Percentiles rank a stretch among this genome's conserved stretches.
phyloP scores from a whole-genome alignment of 2,329 filamentous ascomycete species.

The Malbranchea zuffiana region DNA sequence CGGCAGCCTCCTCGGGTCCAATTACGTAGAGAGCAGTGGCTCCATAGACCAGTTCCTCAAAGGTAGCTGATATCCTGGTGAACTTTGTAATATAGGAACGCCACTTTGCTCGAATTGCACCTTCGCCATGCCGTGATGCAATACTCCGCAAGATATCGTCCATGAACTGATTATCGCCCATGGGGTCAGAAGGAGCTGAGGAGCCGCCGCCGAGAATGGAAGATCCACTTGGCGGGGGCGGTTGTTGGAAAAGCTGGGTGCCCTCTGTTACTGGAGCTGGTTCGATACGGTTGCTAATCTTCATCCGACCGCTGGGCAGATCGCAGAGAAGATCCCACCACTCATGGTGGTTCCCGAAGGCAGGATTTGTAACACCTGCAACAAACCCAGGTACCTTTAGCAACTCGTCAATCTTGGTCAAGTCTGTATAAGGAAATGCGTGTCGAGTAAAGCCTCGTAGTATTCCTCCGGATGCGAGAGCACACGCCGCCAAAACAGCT shows the following conservation, averaged over 20 bases:
- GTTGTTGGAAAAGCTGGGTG: slow-evolving; percentile 74
- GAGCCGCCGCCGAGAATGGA: slow-evolving; percentile 17
- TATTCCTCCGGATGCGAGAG: slow-evolving; percentile 83
- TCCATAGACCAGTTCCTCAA: slow-evolving; percentile 92
- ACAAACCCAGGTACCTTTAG: slow-evolving; percentile 96
- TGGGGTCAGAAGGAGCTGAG: slow-evolving; percentile 49
- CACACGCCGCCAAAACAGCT: slow-evolving; percentile 94
- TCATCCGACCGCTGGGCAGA: slow-evolving; percentile 80
- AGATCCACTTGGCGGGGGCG: slow-evolving; percentile 30
- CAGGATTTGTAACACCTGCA: slow-evolving; percentile 92
- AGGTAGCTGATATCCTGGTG: slow-evolving; percentile 80
- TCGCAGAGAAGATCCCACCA: slow-evolving; percentile 99
- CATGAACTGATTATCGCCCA: slow-evolving; percentile 84
- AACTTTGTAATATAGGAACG: slow-evolving; percentile 91
- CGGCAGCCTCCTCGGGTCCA: slow-evolving; percentile 57
- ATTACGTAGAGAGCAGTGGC: slow-evolving; percentile 74
- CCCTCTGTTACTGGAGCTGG: slow-evolving; percentile 72
- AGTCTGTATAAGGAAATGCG: slow-evolving; percentile 94
- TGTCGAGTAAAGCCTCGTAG: slow-evolving; percentile 88
- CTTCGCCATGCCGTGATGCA: slow-evolving; percentile 73
- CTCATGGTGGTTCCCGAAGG: slow-evolving; percentile 85
- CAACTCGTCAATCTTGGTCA: slow-evolving; percentile 94
- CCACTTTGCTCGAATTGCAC: slow-evolving; percentile 84
- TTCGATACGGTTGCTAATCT: slow-evolving; percentile 85
- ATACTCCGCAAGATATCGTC: slow-evolving; percentile 74